These are phyloP conservation scores for Fusarium illudens DNA, from an alignment of 2,329 filamentous ascomycete species.

Conservation along the genomic window DNA sequence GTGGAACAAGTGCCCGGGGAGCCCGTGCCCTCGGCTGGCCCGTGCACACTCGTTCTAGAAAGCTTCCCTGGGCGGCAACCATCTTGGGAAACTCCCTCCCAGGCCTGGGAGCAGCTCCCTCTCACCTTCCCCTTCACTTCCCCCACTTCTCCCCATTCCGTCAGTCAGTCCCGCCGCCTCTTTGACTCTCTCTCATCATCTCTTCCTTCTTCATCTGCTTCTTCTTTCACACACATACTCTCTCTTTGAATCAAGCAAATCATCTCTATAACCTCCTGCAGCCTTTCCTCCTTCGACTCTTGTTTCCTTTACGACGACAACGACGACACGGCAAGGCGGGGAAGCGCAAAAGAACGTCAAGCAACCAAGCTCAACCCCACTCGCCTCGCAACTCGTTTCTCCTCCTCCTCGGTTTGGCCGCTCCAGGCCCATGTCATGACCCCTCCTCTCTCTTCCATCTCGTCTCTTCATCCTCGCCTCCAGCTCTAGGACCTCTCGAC, in stretches of 20 bases:
- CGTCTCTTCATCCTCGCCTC: slow-evolving; percentile 22
- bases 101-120: no score
- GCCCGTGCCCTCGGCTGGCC: slow-evolving; percentile 22
- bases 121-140: neutral
- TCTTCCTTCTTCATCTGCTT: slow-evolving; percentile 16
- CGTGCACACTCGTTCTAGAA: slow-evolving; percentile 43
- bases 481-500: slow-evolving; percentile 17
- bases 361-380: slow-evolving; percentile 29
- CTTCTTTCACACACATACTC: slow-evolving; percentile 6
- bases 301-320: slow-evolving; percentile 11
- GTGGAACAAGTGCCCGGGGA: slow-evolving; percentile 37
- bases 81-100: slow-evolving; percentile 28
- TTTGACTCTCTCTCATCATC: slow-evolving; percentile 15
- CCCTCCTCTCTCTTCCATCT: slow-evolving; percentile 18
- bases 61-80: slow-evolving; percentile 41
- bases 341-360: slow-evolving; percentile 19
- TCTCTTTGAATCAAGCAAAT: slow-evolving; percentile 1
- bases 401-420: slow-evolving; percentile 14
- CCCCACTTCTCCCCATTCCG: slow-evolving; percentile 38
- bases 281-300: slow-evolving; percentile 3
- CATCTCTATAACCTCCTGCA: slow-evolving; percentile 3
- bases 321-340: slow-evolving; percentile 27
- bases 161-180: slow-evolving; percentile 15
- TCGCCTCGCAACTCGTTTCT: slow-evolving; percentile 29
- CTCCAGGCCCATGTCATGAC: slow-evolving; percentile 29